Percentiles rank a stretch among this genome's conserved stretches.
These are phyloP conservation scores for Thamnidium elegans DNA, from an alignment of 192 early-diverging fungal species.

Conservation along the genomic window DNA sequence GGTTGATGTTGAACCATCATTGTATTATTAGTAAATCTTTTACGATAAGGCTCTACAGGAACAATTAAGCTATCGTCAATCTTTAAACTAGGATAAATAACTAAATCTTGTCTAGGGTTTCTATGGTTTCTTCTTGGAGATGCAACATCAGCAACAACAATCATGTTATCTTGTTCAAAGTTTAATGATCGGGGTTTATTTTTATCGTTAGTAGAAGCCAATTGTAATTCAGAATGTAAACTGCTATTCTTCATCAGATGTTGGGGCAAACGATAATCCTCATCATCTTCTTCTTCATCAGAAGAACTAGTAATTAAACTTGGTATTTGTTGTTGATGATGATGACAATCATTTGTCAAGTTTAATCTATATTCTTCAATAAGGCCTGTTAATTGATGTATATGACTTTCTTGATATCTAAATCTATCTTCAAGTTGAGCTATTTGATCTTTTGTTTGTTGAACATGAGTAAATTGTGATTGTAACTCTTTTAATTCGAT, in stretches of 20 bases:
- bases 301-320: too few relatives aligned
- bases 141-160: too few relatives aligned
- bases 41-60: not conserved
- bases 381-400: not conserved
- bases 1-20: not conserved
- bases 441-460: not conserved
- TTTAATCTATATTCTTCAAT: not conserved
- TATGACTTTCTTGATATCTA: not conserved
- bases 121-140: too few relatives aligned
- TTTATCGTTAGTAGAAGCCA: too few relatives aligned
- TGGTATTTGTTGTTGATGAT: not conserved
- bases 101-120: too few relatives aligned
- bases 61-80: not conserved
- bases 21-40: not conserved
- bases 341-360: not conserved
- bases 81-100: not conserved
- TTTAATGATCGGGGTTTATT: too few relatives aligned
- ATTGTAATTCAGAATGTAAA: too few relatives aligned
- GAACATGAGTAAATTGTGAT: not conserved
- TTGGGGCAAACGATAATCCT: too few relatives aligned
- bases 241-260: too few relatives aligned
- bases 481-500: not conserved
- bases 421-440: not conserved
- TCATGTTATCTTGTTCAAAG: too few relatives aligned
- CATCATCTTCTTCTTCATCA: too few relatives aligned